Conservation (phyloP, 2,329 filamentous ascomycete species). For the Incumbomyces lentus region DNA sequence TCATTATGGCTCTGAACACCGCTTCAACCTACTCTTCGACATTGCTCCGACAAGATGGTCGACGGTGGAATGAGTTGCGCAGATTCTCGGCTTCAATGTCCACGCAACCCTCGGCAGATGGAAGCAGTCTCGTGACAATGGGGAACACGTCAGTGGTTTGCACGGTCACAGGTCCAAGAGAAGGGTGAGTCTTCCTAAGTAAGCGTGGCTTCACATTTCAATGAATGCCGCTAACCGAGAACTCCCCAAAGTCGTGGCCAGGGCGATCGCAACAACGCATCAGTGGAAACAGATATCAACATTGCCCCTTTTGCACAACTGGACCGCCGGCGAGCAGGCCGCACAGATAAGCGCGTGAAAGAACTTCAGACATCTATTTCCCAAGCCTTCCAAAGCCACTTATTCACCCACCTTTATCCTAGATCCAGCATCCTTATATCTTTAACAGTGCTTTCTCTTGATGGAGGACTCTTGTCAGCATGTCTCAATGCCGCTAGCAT, state of each 20-base stretch:
- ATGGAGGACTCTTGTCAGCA: conserved; percentile 80
- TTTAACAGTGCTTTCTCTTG: conserved; percentile 78
- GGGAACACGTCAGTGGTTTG: conserved; percentile 97
- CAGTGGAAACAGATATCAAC: conserved; percentile 20
- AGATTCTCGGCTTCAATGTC: conserved; percentile 79
- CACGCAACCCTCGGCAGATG: conserved; percentile 85
- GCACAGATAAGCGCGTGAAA: conserved; percentile 26
- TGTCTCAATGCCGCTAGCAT: conserved; percentile 86
- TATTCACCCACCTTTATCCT: conserved; percentile 82
- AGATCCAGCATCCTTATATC: conserved; percentile 74
- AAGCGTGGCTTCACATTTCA: too few relatives aligned
- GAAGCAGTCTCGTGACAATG: conserved; percentile 89
- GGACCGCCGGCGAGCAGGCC: conserved; percentile 16
- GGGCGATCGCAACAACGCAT: conserved; percentile 19
- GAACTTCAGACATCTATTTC: conserved; percentile 74
- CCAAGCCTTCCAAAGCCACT: conserved; percentile 62
- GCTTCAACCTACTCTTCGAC: conserved; percentile 82
- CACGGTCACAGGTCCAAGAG: conserved; percentile 74
- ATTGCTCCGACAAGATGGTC: conserved; percentile 69
- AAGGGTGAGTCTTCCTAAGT: conserved; percentile 36
- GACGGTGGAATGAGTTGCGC: conserved; percentile 94
- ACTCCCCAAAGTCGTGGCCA: conserved; percentile 16
- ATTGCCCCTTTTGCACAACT: conserved; percentile 20
- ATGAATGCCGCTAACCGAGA: background rate
- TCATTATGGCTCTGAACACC: conserved; percentile 81